Evolutionary conservation across 2,329 filamentous ascomycete genomes (phyloP).

Genomic region (Penicillium brevicompactum): DNA sequence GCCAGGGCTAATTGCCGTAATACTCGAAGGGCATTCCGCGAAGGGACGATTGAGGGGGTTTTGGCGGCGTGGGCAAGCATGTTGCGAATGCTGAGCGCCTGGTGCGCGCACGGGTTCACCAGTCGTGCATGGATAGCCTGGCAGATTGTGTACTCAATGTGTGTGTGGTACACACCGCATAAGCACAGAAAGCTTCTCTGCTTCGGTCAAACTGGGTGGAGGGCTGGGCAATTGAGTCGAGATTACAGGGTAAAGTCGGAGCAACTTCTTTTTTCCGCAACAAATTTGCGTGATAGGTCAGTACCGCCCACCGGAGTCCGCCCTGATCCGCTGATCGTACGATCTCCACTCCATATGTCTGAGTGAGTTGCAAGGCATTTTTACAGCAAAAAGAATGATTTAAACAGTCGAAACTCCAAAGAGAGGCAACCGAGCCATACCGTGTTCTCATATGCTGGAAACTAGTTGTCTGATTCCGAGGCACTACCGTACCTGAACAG

Average conservation of each 20-base stretch:
- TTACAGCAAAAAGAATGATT: too few relatives aligned
- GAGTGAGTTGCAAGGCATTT: too few relatives aligned
- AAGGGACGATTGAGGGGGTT: conserved; percentile 40
- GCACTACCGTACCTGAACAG: not conserved
- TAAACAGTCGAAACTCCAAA: too few relatives aligned
- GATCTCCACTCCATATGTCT: not conserved
- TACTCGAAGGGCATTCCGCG: conserved; percentile 47
- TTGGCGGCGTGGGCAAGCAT: conserved; percentile 38
- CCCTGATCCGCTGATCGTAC: conserved; percentile 14
- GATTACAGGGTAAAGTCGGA: conserved; percentile 16
- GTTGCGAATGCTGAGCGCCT: conserved; percentile 26
- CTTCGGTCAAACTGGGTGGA: not conserved
- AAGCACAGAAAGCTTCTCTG: not conserved
- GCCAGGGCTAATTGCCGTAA: conserved; percentile 39
- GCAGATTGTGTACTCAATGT: not conserved
- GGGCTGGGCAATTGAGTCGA: conserved; percentile 8
- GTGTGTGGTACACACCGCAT: not conserved
- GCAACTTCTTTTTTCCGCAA: conserved; percentile 21
- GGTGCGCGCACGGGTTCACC: conserved; percentile 26
- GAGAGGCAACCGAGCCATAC: too few relatives aligned
- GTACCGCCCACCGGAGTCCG: conserved; percentile 8
- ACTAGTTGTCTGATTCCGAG: too few relatives aligned
- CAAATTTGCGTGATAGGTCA: conserved; percentile 15
- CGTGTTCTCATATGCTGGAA: too few relatives aligned
- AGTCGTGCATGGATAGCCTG: conserved; percentile 19